Conservation (phyloP, 2,329 filamentous ascomycete species). For the Exophiala bonariae region DNA sequence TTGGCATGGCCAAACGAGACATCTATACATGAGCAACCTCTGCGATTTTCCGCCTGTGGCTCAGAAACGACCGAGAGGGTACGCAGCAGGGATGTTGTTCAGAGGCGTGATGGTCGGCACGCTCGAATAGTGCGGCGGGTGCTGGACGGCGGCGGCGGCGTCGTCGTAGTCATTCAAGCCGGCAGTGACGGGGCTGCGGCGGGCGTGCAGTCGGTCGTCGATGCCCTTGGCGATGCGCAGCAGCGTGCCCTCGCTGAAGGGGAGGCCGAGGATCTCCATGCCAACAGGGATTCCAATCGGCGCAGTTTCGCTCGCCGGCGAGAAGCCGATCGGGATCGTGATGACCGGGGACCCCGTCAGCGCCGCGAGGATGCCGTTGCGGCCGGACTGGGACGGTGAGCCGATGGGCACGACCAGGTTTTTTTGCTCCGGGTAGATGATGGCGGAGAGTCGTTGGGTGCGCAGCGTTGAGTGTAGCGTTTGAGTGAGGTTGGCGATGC, state of each 20-base stretch:
- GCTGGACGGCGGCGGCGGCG: constrained; percentile 7
- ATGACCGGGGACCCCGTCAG: constrained; percentile 56
- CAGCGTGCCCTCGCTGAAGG: constrained; percentile 56
- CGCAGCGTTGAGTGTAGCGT: constrained; percentile 54
- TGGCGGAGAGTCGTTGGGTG: constrained; percentile 51
- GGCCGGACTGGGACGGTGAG: constrained; percentile 56
- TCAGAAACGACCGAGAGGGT: constrained; percentile 21
- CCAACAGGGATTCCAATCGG: constrained; percentile 62
- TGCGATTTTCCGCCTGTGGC: too few species aligned
- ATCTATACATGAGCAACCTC: too few species aligned
- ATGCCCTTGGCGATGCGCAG: constrained; percentile 55
- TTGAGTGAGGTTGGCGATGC: constrained; percentile 55
- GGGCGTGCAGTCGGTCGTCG: constrained; percentile 47
- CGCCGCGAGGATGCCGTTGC: constrained; percentile 59
- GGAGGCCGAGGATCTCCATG: constrained; percentile 62
- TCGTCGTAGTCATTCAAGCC: constrained; percentile 22
- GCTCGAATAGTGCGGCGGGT: constrained; percentile 9
- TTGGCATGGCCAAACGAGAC: too few species aligned
- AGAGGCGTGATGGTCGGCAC: constrained; percentile 19
- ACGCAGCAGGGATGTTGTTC: constrained; percentile 20
- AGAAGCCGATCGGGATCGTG: constrained; percentile 50
- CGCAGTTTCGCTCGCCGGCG: constrained; percentile 48
- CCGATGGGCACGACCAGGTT: constrained; percentile 63
- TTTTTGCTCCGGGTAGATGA: constrained; percentile 66
- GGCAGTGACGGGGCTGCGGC: constrained; percentile 43